Percentiles rank a stretch among this genome's conserved stretches.
Conservation (phyloP, 495 filamentous ascomycete genomes). For the Clavariopsis aquatica region DNA sequence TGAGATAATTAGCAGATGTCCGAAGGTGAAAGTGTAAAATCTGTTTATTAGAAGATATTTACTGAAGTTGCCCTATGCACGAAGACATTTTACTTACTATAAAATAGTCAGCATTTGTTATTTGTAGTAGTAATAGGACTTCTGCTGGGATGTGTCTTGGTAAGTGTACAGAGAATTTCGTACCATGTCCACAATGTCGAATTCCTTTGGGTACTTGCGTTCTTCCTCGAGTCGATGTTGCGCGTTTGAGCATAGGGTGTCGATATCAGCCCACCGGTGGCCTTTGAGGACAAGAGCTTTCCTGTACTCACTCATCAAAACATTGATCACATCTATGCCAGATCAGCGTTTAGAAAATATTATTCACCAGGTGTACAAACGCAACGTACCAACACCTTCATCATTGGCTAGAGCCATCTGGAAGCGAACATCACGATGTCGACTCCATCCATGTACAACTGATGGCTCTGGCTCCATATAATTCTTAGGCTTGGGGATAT, state of each 20-base stretch:
- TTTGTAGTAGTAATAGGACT: too few relatives aligned
- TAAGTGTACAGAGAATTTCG: too few relatives aligned
- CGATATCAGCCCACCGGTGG: background rate
- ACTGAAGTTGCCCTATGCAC: too few relatives aligned
- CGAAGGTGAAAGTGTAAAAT: too few relatives aligned
- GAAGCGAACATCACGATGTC: background rate
- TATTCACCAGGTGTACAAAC: background rate
- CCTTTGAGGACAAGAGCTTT: slow-evolving; percentile 4
- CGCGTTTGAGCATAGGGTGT: background rate
- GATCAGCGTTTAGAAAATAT: background rate
- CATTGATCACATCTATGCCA: slow-evolving; percentile 27
- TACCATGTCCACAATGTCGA: background rate
- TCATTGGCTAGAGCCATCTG: background rate
- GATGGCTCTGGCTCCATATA: slow-evolving; percentile 11
- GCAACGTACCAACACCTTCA: background rate
- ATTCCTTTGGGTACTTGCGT: background rate
- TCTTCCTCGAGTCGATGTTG: background rate
- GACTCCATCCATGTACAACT: background rate
- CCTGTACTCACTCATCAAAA: slow-evolving; percentile 22
- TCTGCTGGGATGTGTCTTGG: too few relatives aligned
- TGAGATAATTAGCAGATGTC: too few relatives aligned
- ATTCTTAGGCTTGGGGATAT: slow-evolving; percentile 19
- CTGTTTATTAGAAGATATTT: too few relatives aligned
- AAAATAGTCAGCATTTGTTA: too few relatives aligned
- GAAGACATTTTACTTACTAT: too few relatives aligned